Evolutionary conservation across 345 rosid genomes (phyloP), one percentile per base, ranked within the genome.

Genomic region (Bruguiera gymnorhiza): DNA sequence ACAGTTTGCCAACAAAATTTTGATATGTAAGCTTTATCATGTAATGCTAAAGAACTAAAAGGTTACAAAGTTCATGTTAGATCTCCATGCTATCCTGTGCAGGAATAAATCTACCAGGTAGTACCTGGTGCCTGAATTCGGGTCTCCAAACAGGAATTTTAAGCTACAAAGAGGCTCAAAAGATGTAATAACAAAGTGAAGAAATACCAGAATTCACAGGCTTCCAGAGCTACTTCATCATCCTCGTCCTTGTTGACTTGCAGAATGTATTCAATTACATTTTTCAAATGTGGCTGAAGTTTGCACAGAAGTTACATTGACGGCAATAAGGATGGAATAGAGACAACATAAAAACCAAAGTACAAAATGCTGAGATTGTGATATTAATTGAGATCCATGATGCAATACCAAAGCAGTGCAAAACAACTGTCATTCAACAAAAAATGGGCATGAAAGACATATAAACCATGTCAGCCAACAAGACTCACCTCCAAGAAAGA

Each of bases 201-300:
- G 71, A 61, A 60, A 75, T 87, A 95, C 99, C 98, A 95, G 75
- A 90, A 92, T 88, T 95, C 99, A 75, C 97, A 88, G 51, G 98
- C 93, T 84, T 95, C 99, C 68, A 95, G 97, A 68, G 96, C 91
- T 70, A 95, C 98, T 76, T 92, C 99, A 30, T 88, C 99, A 67
- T 95, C 96, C 61, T 76, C 63, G 69, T 92, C 98, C 79, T 84
- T 92, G 88, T 87, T 95, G 72, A 89, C 97, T 95, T 84, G 97
- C 84, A 95, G 72, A 77, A 92, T 92, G 80, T 86, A 89, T 72
- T 89, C 96, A 72, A 84, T 84, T 71, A 95, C 81, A 76, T 87
- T 84, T 79, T 83, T 90, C 82, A 92, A 66, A 82, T 90, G 93
- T 21, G 91, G 94, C 99, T 95, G 88, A 73, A 73, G 60, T 48